These are phyloP conservation scores for Rheum nobile DNA, from an alignment of 148 eudicot species.

Conservation along the genomic window DNA sequence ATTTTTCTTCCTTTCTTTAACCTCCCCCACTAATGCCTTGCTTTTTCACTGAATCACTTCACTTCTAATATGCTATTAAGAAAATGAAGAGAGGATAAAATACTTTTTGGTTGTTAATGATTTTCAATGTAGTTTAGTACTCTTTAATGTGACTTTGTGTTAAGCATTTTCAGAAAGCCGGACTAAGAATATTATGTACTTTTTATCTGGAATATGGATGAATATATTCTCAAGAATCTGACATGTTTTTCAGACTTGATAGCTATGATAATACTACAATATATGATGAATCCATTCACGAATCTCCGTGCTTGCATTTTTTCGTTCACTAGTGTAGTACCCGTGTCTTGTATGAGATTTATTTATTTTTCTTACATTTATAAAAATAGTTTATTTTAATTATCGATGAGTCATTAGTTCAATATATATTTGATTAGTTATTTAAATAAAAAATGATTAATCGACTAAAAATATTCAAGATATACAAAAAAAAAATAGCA, in stretches of 20 bases:
- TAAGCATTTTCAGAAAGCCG: neutral
- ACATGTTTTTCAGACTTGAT: conserved; percentile 1
- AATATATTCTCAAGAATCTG: conserved; percentile 4
- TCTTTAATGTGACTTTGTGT: neutral
- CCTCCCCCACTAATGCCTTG: conserved; percentile 3
- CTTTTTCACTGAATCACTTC: neutral
- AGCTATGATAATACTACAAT: neutral
- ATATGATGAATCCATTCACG: conserved; percentile 1
- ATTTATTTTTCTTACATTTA: no score
- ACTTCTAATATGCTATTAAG: neutral
- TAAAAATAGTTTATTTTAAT: no score
- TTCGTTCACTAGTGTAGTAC: no score
- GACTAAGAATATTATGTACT: conserved; percentile 7
- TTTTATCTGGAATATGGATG: conserved; percentile 9
- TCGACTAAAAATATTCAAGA: no score
- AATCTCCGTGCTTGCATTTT: neutral
- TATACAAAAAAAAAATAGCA: no score
- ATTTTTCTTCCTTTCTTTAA: neutral
- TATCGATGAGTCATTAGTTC: no score
- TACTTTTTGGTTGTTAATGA: neutral
- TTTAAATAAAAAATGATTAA: no score
- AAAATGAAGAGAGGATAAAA: neutral
- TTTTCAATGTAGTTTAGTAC: conserved; percentile 2
- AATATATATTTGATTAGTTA: no score
- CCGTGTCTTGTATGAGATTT: no score